Conservation (phyloP, 2,329 filamentous ascomycete species). For the Pseudogymnoascus sp. region DNA sequence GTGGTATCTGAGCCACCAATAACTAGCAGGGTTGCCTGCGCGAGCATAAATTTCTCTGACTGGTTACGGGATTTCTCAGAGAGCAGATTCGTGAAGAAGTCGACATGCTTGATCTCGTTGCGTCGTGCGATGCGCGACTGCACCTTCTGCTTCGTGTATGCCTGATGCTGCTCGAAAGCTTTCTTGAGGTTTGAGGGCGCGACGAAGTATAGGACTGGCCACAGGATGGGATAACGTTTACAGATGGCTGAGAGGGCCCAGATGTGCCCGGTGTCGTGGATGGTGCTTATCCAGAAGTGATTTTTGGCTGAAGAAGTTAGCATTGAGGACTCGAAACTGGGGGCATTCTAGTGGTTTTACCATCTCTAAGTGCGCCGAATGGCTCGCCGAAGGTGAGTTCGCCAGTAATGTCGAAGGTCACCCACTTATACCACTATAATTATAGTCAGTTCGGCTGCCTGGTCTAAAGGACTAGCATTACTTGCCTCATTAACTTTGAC, state of each 20-base stretch:
- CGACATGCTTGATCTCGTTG: not conserved
- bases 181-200: not conserved
- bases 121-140: not conserved
- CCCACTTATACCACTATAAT: slow-evolving; percentile 53
- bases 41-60: not conserved
- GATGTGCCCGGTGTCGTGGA: slow-evolving; percentile 15
- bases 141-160: not conserved
- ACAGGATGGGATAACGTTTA: not conserved
- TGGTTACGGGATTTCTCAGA: not conserved
- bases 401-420: slow-evolving; percentile 43
- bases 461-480: slow-evolving; percentile 24
- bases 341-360: slow-evolving; percentile 21
- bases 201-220: not conserved
- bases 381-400: slow-evolving; percentile 49
- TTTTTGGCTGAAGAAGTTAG: slow-evolving; percentile 18
- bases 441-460: slow-evolving; percentile 21
- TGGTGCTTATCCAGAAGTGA: slow-evolving; percentile 20
- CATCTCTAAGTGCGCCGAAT: slow-evolving; percentile 22
- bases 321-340: slow-evolving; percentile 23
- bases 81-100: not conserved
- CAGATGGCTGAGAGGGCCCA: not conserved
- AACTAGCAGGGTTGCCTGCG: slow-evolving; percentile 3
- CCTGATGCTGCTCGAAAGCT: not conserved
- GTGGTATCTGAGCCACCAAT: slow-evolving; percentile 28
- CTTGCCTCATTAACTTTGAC: slow-evolving; percentile 23